phyloP scores from a whole-genome alignment of 148 eudicot genomes.

The Chenopodium berlandieri region DNA sequence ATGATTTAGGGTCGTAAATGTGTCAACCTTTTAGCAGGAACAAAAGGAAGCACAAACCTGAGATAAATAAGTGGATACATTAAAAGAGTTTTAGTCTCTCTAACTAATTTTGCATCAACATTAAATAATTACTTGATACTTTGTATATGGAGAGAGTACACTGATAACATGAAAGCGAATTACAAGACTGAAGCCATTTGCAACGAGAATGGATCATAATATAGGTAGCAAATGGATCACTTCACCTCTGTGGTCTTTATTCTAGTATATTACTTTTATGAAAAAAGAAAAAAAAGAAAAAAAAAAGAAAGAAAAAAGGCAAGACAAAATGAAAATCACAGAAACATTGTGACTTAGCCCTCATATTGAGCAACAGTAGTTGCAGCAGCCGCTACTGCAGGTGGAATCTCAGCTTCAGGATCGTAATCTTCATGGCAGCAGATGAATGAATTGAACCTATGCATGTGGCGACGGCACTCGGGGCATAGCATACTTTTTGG shows the following conservation, averaged over 20 bases:
- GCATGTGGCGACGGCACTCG: conserved; percentile 30
- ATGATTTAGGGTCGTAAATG: not conserved
- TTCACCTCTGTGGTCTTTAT: not conserved
- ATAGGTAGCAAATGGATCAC: not conserved
- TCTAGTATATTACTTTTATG: not conserved
- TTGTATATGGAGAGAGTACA: not conserved
- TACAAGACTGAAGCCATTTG: conserved; percentile 6
- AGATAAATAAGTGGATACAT: not conserved
- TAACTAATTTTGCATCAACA: not conserved
- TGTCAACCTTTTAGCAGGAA: not conserved
- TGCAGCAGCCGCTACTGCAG: conserved; percentile 8
- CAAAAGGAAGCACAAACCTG: not conserved
- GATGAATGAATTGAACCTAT: conserved; percentile 27
- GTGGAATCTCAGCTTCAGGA: conserved; percentile 14
- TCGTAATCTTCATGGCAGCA: conserved; percentile 35
- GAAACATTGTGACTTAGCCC: not conserved
- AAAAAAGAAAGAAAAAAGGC: not conserved
- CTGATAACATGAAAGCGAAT: not conserved
- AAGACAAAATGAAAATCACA: not conserved
- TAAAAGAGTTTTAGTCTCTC: not conserved
- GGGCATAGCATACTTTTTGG: conserved; percentile 38
- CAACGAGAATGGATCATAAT: not conserved
- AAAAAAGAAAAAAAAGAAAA: not conserved
- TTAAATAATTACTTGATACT: not conserved
- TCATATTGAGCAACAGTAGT: conserved; percentile 14